These are phyloP conservation scores for Cicer chorassanicum DNA, from an alignment of 306 rosid species.

Conservation along the genomic window DNA sequence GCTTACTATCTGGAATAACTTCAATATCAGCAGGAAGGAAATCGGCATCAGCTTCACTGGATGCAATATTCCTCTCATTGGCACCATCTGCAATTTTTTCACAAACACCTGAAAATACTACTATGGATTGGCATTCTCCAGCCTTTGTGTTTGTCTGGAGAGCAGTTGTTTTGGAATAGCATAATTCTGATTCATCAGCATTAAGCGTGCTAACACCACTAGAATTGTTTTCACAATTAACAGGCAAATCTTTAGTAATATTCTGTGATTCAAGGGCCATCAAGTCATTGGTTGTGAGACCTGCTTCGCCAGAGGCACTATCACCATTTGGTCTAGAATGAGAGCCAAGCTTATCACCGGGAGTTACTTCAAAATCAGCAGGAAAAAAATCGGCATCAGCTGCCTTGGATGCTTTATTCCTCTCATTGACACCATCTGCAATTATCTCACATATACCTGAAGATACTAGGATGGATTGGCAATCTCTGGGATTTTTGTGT, in stretches of 20 bases:
- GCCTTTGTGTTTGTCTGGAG: conserved; percentile 41
- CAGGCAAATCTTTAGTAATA: conserved; percentile 31
- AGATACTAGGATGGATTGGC: conserved; percentile 39
- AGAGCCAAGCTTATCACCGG: conserved; percentile 11
- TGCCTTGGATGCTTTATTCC: conserved; percentile 23
- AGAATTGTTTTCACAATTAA: conserved; percentile 33
- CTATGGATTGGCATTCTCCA: conserved; percentile 45
- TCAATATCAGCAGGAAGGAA: conserved; percentile 35
- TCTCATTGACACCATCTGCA: conserved; percentile 35
- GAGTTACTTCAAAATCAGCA: conserved; percentile 15
- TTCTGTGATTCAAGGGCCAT: conserved; percentile 36
- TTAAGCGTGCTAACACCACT: conserved; percentile 37
- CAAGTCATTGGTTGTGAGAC: conserved; percentile 23
- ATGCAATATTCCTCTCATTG: conserved; percentile 35
- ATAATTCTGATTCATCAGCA: conserved; percentile 36
- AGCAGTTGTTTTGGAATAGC: conserved; percentile 32
- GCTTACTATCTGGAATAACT: conserved; percentile 18
- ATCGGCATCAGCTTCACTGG: conserved; percentile 25
- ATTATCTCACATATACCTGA: conserved; percentile 35
- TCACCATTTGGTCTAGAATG: conserved; percentile 30
- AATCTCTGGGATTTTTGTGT: conserved; percentile 44
- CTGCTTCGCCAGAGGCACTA: conserved; percentile 41
- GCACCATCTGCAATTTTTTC: conserved; percentile 39
- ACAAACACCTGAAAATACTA: conserved; percentile 29
- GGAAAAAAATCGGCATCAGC: conserved; percentile 30